Conservation (phyloP, 2,329 filamentous ascomycete genomes). For the Geosmithia flava region DNA sequence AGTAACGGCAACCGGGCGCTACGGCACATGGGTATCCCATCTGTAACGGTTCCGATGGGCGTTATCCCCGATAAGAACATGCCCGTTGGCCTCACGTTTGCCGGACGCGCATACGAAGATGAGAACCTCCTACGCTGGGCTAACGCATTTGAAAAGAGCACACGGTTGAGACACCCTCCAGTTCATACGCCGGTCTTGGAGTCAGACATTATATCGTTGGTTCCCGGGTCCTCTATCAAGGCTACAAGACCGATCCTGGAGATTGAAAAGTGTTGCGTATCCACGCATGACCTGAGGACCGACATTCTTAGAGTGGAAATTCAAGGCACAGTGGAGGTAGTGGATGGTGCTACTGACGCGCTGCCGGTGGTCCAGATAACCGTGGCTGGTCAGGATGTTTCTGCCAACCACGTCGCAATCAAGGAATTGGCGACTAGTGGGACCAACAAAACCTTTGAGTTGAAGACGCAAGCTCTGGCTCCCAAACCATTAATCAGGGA, state of each 20-base stretch:
- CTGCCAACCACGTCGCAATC: background rate
- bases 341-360: background rate
- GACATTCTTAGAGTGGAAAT: background rate
- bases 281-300: background rate
- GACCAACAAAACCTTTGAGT: background rate
- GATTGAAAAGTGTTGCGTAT: background rate
- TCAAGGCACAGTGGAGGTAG: background rate
- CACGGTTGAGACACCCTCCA: background rate
- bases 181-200: background rate
- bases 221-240: background rate
- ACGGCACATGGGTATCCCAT: constrained; percentile 13
- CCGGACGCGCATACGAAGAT: constrained; percentile 12
- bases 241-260: background rate
- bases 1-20: constrained; percentile 9
- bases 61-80: constrained; percentile 9
- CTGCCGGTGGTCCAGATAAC: background rate
- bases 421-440: background rate
- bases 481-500: background rate
- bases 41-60: constrained; percentile 14
- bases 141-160: constrained; percentile 10
- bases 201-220: background rate
- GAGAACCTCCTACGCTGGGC: constrained; percentile 9
- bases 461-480: background rate
- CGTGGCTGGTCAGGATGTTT: background rate
- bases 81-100: constrained; percentile 14